phyloP scores from a whole-genome alignment of 768 basidiomycete genomes.

The Amanita rubescens region DNA sequence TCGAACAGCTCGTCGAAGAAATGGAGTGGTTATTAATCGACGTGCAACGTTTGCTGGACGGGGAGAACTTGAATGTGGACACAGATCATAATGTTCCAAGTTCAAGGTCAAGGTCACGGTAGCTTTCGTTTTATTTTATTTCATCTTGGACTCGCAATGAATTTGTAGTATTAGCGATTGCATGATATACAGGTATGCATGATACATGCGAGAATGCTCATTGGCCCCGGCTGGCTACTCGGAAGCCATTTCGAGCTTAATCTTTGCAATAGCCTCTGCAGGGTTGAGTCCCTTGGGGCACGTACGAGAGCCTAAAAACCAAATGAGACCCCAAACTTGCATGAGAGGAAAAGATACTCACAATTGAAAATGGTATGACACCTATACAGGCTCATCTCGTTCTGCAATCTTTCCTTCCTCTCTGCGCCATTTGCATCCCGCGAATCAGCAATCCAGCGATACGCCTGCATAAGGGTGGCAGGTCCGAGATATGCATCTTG shows the following conservation, averaged over 20 bases:
- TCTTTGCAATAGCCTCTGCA: conserved; percentile 84
- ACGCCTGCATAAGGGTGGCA: conserved; percentile 93
- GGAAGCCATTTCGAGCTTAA: conserved; percentile 84
- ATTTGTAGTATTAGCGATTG: neutral
- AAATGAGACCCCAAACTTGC: neutral
- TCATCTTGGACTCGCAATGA: neutral
- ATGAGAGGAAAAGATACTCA: conserved; percentile 23
- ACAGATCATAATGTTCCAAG: neutral
- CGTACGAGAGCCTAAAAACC: conserved; percentile 79
- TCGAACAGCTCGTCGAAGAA: neutral
- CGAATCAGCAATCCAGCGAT: conserved; percentile 97
- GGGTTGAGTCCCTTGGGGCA: conserved; percentile 97
- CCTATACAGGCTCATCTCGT: conserved; percentile 92
- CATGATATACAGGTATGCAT: neutral
- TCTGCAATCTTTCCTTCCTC: conserved; percentile 89
- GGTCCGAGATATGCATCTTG: conserved; percentile 98
- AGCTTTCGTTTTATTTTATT: too few relatives aligned
- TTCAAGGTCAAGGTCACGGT: neutral
- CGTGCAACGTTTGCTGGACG: neutral
- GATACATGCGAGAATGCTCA: neutral
- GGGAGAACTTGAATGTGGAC: too few relatives aligned
- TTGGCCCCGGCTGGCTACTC: conserved; percentile 37
- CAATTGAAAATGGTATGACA: conserved; percentile 99
- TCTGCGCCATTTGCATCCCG: conserved; percentile 73
- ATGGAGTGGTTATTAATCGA: neutral